Evolutionary conservation across 208 protist species (phyloP), one percentile per base, ranked within the genome.

Genomic region (Trypanosoma grayi): DNA sequence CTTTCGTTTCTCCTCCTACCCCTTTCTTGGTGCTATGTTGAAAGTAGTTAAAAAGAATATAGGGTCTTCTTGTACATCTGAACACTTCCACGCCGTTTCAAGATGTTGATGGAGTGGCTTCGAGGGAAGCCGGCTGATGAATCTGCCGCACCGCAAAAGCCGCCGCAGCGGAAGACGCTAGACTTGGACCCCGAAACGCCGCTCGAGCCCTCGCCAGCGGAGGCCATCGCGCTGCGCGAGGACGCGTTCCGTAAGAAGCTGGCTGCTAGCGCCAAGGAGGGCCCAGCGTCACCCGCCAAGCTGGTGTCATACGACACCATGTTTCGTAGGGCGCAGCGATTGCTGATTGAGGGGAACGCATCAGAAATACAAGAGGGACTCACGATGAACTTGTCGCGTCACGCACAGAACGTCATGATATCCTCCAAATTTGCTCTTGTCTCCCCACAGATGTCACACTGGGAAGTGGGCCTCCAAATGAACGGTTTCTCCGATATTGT

Each of bases 401-500:
- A 83, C 54, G 73, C 76, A 28, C 81, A 92, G 73, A 96, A 96
- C 67, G 75, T 81, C 37, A 87, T 91, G 83, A 58, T 96, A 18
- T 62, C 79, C 39, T 83, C 90, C 18, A 96, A 96, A 69, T 93
- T 79, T 76, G 43, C 56, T 13, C 60, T 96, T n/a, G 41, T 57
- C n/a, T 90, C 79, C 54, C 86, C 86, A 39, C 73, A 96, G 60
- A 82, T 76, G 75, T 92, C 87, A 27, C 65, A 89, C 62, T 96
- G 87, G 85, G 90, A 96, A 69, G 28, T 96, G 8, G 85, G 75
- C 39, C 58, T 93, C 39, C 90, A 96, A 73, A 91, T 93, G 87
- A 90, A 93, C 66, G 87, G 87, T 36, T 96, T 93, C 77, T 80
- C 68, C 33, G 90, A 96, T 59, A 61, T 94, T 47, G 56, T 92